Evolutionary conservation across 805 yeast genomes (phyloP), one percentile per base, ranked within the genome.

Genomic region (Wickerhamiella qilinensis): DNA sequence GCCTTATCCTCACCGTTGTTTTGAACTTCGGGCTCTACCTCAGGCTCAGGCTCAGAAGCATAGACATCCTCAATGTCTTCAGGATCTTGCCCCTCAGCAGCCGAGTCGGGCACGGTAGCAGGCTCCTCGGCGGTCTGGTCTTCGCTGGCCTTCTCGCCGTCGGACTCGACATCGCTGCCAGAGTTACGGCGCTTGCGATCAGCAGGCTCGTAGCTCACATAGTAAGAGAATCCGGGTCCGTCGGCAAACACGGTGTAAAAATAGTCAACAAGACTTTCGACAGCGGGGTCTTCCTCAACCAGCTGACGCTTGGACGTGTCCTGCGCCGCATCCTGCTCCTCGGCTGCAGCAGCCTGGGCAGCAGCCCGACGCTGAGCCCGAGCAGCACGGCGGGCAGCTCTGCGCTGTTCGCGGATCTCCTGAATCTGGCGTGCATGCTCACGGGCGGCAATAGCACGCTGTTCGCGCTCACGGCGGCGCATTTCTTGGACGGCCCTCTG

Each of bases 1-100:
- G 36, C 31, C 32, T 37, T 37, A 15, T 29, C 37, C 21, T 17
- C 24, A n/a, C 30, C 33, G n/a, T n/a, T n/a, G n/a, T n/a, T n/a
- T n/a, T n/a, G n/a, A n/a, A n/a, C n/a, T n/a, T 36, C 28, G 25
- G 18, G 18, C 22, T 28, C 31, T 12, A 17, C n/a, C 20, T 29
- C 20, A 16, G 33, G 20, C 33, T 35, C 40, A 31, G 39, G 29
- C 25, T 30, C 41, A 17, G 32, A 35, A 29, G 42, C 43, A 35
- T 42, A 42, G 9, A 33, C 40, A 33, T 47, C 49, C 31, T 39
- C 40, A 20, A 35, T 39, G 11, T 36, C 42, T 20, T 35, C 42
- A 32, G 27, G 37, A 20, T 37, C 42, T 12, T 37, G 39, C 37
- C 30, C 44, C 25, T 35, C 43, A 14, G 35, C 48, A 27, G 30